Conservation (phyloP, 2,329 filamentous ascomycete species). For the Lecanoromycetidae sp. region DNA sequence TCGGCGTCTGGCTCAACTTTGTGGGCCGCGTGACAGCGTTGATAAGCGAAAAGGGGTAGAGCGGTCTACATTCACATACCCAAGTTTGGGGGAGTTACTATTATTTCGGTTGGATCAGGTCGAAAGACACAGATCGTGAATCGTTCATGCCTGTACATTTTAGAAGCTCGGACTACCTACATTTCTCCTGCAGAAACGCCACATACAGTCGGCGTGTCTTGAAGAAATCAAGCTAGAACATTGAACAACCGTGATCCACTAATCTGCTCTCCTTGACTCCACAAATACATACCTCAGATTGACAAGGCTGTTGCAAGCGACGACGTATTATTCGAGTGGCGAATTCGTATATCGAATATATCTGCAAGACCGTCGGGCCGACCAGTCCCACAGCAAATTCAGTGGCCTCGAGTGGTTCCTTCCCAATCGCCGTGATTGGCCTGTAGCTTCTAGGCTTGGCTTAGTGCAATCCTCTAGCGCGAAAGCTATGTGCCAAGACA, state of each 20-base stretch:
- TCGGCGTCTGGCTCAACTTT: no score
- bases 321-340: not conserved
- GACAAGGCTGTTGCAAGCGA: not conserved
- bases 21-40: not conserved
- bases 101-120: not conserved
- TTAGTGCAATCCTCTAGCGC: no score
- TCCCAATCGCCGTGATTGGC: no score
- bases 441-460: no score
- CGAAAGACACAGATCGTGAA: not conserved
- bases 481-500: no score
- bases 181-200: not conserved
- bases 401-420: no score
- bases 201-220: no score
- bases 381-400: no score
- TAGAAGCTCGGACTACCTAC: not conserved
- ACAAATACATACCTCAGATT: not conserved
- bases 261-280: no score
- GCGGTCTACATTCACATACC: not conserved
- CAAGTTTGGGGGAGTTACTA: not conserved
- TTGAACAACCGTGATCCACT: no score
- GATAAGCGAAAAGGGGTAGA: not conserved
- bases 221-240: no score
- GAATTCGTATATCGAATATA: not conserved
- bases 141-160: not conserved
- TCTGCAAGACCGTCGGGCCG: no score